Conservation (phyloP, 1,284 basidiomycete species). For the Malassezia slooffiae region DNA sequence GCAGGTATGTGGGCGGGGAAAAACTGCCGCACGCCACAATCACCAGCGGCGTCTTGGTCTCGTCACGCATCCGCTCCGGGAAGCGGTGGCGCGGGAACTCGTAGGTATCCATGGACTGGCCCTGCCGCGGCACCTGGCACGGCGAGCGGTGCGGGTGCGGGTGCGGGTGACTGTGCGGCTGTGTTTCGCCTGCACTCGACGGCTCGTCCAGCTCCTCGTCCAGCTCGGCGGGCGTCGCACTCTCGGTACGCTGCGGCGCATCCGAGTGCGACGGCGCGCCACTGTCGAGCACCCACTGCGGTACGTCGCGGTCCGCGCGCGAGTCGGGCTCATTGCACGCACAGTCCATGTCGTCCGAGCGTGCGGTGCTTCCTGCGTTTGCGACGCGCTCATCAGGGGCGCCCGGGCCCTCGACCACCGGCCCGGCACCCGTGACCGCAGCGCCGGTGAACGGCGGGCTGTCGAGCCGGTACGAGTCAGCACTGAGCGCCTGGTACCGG, state of each 20-base stretch:
- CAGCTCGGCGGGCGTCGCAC: slow-evolving; percentile 17
- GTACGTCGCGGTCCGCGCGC: slow-evolving; percentile 31
- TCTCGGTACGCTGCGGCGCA: slow-evolving; percentile 1
- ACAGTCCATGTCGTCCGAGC: slow-evolving; percentile 13
- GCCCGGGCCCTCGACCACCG: slow-evolving; percentile 21
- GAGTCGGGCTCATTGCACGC: slow-evolving; percentile 18
- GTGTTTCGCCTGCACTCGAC: too few relatives aligned
- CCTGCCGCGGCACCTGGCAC: slow-evolving; percentile 24
- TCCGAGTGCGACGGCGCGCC: too few relatives aligned
- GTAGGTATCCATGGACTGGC: slow-evolving; percentile 35
- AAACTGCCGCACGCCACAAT: slow-evolving; percentile 53
- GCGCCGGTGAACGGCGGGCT: slow-evolving; percentile 44
- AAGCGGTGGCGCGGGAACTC: slow-evolving; percentile 39
- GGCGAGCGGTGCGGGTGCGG: neutral
- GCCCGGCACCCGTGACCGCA: slow-evolving; percentile 28
- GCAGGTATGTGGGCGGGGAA: slow-evolving; percentile 54
- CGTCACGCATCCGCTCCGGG: slow-evolving; percentile 40
- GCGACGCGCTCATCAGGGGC: slow-evolving; percentile 7
- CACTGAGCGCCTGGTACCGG: slow-evolving; percentile 38
- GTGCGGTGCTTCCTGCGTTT: slow-evolving; percentile 6
- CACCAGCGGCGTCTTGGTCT: slow-evolving; percentile 40
- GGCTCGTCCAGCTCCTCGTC: slow-evolving; percentile 31
- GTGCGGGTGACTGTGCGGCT: neutral
- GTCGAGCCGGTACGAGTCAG: slow-evolving; percentile 43
- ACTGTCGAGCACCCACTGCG: slow-evolving; percentile 24